Base-by-base conservation (phyloP, 176 grass and related monocot genomes). In the Carex cristatella region DNA sequence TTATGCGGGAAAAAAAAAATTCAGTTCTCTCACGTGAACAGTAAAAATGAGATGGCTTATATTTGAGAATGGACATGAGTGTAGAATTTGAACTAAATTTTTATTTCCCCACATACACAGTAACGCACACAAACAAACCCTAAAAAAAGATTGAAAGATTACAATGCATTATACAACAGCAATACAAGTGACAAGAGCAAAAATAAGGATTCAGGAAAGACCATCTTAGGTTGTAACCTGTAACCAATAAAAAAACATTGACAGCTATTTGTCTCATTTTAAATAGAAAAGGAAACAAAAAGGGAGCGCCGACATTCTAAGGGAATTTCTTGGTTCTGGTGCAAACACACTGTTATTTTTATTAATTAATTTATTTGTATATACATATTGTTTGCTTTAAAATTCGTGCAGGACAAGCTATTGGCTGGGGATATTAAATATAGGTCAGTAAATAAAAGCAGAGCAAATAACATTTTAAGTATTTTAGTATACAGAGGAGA, bases 281-380 rank as follows among this genome's bases (percentile, higher is more conserved):
- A 54, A 75, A 53, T 11, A n/a, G 9, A 54, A 76, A 76, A 40
- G 7, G 4, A 40, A 54, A 27, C 11, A 76, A 30, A 74, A 76
- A 76, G n/a, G 19, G 10, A 54, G 11, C 23, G 46, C 23, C 46
- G 48, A 53, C 72, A 31, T 76, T 31, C 72, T 53, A 76, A 76
- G 72, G 48, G 48, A 76, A 76, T 76, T 76, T 76, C 48, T 76
- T 30, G 72, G 12, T 76, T 76, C 2, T 54, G 48, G 72, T 76
- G 38, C 38, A 40, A 40, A 40, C 0, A 4, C 38, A 5, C 38
- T 40, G 72, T 55, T 55, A 3, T 51, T 53, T 55, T 30, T 55
- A 11, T 31, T 76, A 55, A 31, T 76, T 76, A 72, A 72, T 42
- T 16, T 13, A 7, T 16, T 8, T 55, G 1, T 28, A 55, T 76